Evolutionary conservation across 2,329 filamentous ascomycete species (phyloP), one percentile per base, ranked within the genome.

Genomic region (Tricladium varicosporioides): DNA sequence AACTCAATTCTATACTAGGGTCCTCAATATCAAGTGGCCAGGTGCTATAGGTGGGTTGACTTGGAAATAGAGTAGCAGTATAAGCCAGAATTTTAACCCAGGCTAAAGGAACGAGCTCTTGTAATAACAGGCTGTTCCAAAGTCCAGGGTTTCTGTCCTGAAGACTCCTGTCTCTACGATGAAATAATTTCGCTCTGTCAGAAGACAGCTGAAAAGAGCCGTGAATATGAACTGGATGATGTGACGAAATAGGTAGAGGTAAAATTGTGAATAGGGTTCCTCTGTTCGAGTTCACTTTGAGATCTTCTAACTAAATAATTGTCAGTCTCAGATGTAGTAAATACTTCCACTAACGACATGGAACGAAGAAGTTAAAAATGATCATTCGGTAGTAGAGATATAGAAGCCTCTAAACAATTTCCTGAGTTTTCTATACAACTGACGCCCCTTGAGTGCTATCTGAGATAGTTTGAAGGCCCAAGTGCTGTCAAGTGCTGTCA

Each of bases 211-310:
- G 66, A 48, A 73, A 73, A 16, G 70, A 55, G 4, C 69, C 71
- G 52, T 73, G 71, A 9, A 73, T 69, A 47, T 71, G 68, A 8
- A 69, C 63, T n/a, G 70, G 70, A 33, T 73, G 71, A 5, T 64
- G 58, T 3, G 63, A 68, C n/a, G 48, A 22, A 27, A 71, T 64
- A 7, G 67, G 68, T 15, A 73, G 56, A 9, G 69, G 70, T n/a
- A 73, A 55, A 2, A 68, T 69, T 3, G 65, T 69, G 51, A 71
- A 73, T 5, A 73, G 59, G 2, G 62, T 64, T 16, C 70, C 70
- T 5, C 49, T 36, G 40, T 60, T 46, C 11, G 4, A 31, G 33
- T 53, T 14, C 32, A 22, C 43, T 27, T 27, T 27, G 7, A 27
- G 22, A n/a, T n/a, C n/a, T 27, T 27, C 22, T 27, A 27, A 27